Percentiles rank a stretch among this genome's conserved stretches.
These are phyloP conservation scores for Colletotrichum sublineola DNA, from an alignment of 2,329 filamentous ascomycete species.

Conservation along the genomic window DNA sequence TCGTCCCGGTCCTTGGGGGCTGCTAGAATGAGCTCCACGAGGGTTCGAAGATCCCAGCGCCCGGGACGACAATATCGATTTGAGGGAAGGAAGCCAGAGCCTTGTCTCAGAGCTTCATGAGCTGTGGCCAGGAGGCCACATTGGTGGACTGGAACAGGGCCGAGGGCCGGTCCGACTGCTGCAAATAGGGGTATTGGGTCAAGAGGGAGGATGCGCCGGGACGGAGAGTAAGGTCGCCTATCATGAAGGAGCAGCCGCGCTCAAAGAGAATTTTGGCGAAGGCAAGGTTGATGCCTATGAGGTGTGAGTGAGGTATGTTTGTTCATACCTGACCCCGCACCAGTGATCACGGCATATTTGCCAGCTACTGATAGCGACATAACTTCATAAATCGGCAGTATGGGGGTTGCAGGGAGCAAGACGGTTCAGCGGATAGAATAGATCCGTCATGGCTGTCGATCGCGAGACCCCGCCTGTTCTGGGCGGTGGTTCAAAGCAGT, in stretches of 20 bases:
- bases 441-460: neutral
- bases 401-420: neutral
- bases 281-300: conserved; percentile 53
- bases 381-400: neutral
- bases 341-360: conserved; percentile 45
- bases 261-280: conserved; percentile 52
- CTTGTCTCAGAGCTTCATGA: conserved; percentile 49
- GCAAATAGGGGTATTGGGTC: conserved; percentile 48
- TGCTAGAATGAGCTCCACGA: conserved; percentile 54
- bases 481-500: neutral
- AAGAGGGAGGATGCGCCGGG: conserved; percentile 53
- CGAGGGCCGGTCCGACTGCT: conserved; percentile 43
- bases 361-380: conserved; percentile 46
- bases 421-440: neutral
- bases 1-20: conserved; percentile 49
- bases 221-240: conserved; percentile 53
- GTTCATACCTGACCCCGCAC: conserved; percentile 46
- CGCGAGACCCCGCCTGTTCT: conserved; percentile 3
- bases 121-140: conserved; percentile 54
- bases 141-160: conserved; percentile 54
- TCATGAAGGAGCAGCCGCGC: conserved; percentile 54
- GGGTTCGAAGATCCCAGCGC: conserved; percentile 56
- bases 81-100: conserved; percentile 48
- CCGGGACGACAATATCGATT: conserved; percentile 54
- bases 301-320: neutral